Evolutionary conservation across 2,329 filamentous ascomycete species (phyloP).

Genomic region (Gnomoniopsis sp.): DNA sequence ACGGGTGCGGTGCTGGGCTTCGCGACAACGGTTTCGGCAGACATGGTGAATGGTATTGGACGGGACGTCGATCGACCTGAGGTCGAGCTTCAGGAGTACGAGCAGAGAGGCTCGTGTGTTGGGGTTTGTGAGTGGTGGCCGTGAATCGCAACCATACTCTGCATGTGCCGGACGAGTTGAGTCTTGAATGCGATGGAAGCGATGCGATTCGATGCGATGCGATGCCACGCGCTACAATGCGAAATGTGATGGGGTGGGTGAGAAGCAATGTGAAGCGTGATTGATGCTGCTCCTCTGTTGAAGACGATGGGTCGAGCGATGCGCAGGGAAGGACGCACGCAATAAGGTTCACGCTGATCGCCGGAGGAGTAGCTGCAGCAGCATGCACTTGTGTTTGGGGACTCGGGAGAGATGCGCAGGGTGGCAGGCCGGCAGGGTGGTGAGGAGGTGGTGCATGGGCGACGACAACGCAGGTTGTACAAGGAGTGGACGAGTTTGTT

Average conservation of each 20-base stretch:
- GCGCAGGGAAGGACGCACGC: neutral
- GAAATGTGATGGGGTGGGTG: neutral
- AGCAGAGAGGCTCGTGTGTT: neutral
- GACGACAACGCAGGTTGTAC: neutral
- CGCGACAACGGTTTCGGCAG: conserved; percentile 9
- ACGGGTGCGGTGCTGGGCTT: neutral
- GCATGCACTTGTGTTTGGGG: neutral
- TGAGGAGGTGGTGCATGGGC: neutral
- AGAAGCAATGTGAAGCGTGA: neutral
- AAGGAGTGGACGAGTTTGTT: neutral
- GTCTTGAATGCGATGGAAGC: too few relatives aligned
- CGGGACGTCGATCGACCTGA: neutral
- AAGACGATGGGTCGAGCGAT: neutral
- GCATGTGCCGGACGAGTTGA: neutral
- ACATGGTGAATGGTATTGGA: neutral
- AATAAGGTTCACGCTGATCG: neutral
- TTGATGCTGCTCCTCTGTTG: neutral
- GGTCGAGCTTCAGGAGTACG: neutral
- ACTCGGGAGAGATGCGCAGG: neutral
- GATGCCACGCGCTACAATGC: neutral
- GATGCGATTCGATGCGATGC: too few relatives aligned
- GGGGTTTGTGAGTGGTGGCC: neutral
- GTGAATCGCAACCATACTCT: conserved; percentile 8
- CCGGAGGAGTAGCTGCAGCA: neutral
- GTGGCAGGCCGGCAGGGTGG: neutral